A percentile compares a stretch with the other conserved stretches of the same genome.
Conservation (phyloP, 768 basidiomycete species). For the Phanerochaete carnosa region DNA sequence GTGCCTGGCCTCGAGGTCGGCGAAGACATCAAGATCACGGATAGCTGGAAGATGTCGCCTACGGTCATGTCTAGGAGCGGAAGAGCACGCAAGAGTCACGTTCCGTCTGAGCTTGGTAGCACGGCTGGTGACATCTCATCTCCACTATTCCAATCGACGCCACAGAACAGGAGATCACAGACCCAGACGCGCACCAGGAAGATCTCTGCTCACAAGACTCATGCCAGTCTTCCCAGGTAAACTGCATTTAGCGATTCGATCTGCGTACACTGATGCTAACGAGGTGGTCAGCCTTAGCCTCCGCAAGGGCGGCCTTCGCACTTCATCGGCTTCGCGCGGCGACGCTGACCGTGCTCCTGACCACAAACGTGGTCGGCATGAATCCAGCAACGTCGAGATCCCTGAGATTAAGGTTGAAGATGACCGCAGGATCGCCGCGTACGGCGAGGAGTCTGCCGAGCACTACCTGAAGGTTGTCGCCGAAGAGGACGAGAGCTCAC, state of each 20-base stretch:
- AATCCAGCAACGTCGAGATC: slow-evolving; percentile 35
- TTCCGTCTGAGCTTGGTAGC: slow-evolving; percentile 29
- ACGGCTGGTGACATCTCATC: slow-evolving; percentile 45
- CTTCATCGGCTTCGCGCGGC: slow-evolving; percentile 47
- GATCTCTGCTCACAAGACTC: slow-evolving; percentile 54
- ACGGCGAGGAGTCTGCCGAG: slow-evolving; percentile 16
- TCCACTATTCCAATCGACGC: slow-evolving; percentile 59
- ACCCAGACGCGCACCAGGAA: slow-evolving; percentile 34
- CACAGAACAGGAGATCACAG: slow-evolving; percentile 34
- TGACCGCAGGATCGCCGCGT: slow-evolving; percentile 41
- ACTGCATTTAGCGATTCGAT: slow-evolving; percentile 16
- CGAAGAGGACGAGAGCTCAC: slow-evolving; percentile 36
- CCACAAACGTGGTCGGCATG: slow-evolving; percentile 28
- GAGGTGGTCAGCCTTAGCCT: slow-evolving; percentile 50
- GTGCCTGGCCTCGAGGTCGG: slow-evolving; percentile 64
- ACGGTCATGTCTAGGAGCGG: slow-evolving; percentile 11
- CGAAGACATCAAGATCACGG: slow-evolving; percentile 49
- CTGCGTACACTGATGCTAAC: neutral
- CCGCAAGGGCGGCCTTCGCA: slow-evolving; percentile 54
- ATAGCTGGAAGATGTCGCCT: slow-evolving; percentile 19
- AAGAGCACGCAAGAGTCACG: neutral
- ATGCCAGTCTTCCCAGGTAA: slow-evolving; percentile 68
- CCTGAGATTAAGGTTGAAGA: slow-evolving; percentile 32
- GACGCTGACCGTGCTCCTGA: slow-evolving; percentile 55
- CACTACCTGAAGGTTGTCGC: slow-evolving; percentile 33